Conservation (phyloP, 2,329 filamentous ascomycete genomes). For the Cercospora brassicicola region DNA sequence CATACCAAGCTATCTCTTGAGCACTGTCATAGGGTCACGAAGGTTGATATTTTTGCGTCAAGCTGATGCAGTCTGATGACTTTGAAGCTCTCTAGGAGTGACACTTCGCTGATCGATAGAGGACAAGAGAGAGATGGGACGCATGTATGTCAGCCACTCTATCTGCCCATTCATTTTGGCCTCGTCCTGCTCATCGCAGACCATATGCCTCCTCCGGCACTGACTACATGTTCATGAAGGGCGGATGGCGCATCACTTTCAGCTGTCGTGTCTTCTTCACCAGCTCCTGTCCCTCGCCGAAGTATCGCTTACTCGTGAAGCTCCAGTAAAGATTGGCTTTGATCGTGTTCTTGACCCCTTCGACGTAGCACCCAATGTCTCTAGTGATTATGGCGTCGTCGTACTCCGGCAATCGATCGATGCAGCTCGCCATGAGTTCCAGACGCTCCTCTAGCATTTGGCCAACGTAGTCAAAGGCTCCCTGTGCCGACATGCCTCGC, state of each 20-base stretch:
- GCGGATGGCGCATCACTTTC: not conserved
- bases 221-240: not conserved
- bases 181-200: not conserved
- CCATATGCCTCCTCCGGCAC: not conserved
- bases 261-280: not conserved
- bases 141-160: not conserved
- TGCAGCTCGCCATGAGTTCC: not conserved
- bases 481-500: not conserved
- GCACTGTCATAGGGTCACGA: too few species aligned
- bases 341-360: not conserved
- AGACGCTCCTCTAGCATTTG: not conserved
- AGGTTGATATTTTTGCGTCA: too few species aligned
- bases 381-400: not conserved
- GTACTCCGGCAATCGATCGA: not conserved
- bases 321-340: not conserved
- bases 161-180: not conserved
- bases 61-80: too few species aligned
- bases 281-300: not conserved
- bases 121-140: too few species aligned
- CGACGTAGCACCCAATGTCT: not conserved
- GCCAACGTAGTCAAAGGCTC: not conserved
- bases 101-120: too few species aligned
- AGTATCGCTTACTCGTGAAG: not conserved
- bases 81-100: too few species aligned
- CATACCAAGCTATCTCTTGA: too few species aligned